These are phyloP conservation scores for Euphorbia tirucalli DNA, from an alignment of 345 rosid species.

Conservation along the genomic window DNA sequence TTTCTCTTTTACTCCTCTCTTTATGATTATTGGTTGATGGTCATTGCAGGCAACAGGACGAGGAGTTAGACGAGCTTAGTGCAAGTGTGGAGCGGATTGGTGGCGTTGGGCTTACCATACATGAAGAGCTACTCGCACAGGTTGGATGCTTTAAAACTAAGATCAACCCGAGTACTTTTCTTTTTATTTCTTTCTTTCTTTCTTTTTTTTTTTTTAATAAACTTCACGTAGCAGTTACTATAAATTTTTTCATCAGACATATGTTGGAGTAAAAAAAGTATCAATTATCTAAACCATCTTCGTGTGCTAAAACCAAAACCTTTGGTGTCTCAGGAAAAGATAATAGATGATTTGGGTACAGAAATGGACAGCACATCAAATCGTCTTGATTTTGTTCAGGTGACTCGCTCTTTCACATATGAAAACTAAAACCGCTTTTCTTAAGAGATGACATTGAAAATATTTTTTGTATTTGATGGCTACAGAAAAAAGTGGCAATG, in stretches of 20 bases:
- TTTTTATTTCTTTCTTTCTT: too few relatives aligned
- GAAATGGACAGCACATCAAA: conserved; percentile 95
- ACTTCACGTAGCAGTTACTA: background rate
- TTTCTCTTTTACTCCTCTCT: background rate
- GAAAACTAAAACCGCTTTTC: too few relatives aligned
- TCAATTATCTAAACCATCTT: background rate
- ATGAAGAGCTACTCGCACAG: conserved; percentile 90
- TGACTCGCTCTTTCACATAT: conserved; percentile 21
- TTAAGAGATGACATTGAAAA: background rate
- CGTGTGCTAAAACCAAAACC: conserved; percentile 16
- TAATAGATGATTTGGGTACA: conserved; percentile 67
- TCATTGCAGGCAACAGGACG: conserved; percentile 78
- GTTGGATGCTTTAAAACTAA: conserved; percentile 30
- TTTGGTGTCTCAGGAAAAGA: conserved; percentile 63
- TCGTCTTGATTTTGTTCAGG: conserved; percentile 98
- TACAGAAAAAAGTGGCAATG: conserved; percentile 95
- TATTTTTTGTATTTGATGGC: conserved; percentile 5
- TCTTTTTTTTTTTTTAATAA: too few relatives aligned
- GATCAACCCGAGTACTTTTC: background rate
- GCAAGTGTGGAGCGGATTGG: conserved; percentile 89
- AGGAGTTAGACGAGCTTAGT: conserved; percentile 95
- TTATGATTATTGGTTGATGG: background rate
- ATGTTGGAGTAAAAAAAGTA: background rate
- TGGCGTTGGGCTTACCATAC: conserved; percentile 94
- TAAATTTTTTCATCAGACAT: too few relatives aligned